Conservation (phyloP, 257 asterid genomes). For the Avicennia marina region DNA sequence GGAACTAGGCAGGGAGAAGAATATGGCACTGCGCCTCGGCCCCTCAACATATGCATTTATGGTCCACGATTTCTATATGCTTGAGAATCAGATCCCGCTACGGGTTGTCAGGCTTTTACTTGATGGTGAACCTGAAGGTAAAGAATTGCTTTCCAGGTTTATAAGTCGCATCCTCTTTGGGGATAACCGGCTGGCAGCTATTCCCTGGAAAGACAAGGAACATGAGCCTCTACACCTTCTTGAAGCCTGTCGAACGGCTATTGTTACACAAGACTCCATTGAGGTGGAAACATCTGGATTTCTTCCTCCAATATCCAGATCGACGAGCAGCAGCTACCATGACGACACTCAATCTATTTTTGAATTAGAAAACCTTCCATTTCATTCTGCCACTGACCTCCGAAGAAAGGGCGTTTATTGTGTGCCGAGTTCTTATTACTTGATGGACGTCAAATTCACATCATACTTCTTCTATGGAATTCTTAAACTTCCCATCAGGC, state of each 20-base stretch:
- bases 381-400: slow-evolving; percentile 9
- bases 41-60: rapidly evolving
- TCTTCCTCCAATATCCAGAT: too few species aligned
- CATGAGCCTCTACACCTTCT: too few species aligned
- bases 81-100: slow-evolving; percentile 29
- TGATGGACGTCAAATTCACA: slow-evolving; percentile 10
- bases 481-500: slow-evolving; percentile 10
- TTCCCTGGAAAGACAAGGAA: neutral
- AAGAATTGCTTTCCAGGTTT: neutral
- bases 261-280: too few species aligned
- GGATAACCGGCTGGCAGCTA: neutral
- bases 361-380: too few species aligned
- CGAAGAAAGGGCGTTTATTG: slow-evolving; percentile 19
- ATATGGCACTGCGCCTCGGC: neutral
- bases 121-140: neutral
- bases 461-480: neutral
- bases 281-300: too few species aligned
- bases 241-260: too few species aligned
- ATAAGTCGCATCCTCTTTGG: neutral
- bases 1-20: too few species aligned
- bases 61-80: slow-evolving; percentile 1
- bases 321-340: too few species aligned
- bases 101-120: slow-evolving; percentile 1
- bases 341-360: too few species aligned
- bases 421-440: slow-evolving; percentile 11